phyloP scores from a whole-genome alignment of 805 yeast species.

The Monosporozyma yasuniensis region DNA sequence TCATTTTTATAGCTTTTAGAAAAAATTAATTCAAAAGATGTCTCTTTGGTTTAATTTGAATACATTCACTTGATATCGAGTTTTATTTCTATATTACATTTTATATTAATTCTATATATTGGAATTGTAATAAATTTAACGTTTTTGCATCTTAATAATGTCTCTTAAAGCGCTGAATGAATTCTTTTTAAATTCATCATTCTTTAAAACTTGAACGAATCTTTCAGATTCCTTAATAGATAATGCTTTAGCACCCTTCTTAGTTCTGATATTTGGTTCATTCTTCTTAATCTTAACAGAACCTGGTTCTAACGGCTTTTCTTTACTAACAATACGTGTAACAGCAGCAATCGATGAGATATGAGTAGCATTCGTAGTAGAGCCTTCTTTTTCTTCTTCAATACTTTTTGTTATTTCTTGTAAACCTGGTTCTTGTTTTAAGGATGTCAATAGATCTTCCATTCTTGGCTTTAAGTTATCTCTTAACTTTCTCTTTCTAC shows the following conservation, averaged over 20 bases:
- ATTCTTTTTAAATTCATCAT: conserved; percentile 44
- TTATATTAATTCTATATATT: background rate
- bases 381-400: conserved; percentile 9
- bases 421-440: conserved; percentile 32
- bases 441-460: conserved; percentile 49
- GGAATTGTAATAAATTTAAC: background rate
- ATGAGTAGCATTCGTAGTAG: background rate
- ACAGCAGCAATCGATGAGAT: background rate
- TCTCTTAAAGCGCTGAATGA: conserved; percentile 60
- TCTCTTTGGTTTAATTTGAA: too few relatives aligned
- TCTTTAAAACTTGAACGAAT: conserved; percentile 49
- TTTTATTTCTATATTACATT: background rate
- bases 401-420: conserved; percentile 7
- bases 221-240: conserved; percentile 48
- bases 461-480: conserved; percentile 61
- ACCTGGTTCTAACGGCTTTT: conserved; percentile 11
- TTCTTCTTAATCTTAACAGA: conserved; percentile 28
- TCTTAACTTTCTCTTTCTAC: conserved; percentile 53
- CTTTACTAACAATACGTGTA: conserved; percentile 6
- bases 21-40: too few relatives aligned
- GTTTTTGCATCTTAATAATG: conserved; percentile 37
- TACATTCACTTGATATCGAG: background rate
- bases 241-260: conserved; percentile 45
- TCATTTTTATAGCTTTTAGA: too few relatives aligned
- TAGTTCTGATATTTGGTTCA: conserved; percentile 47